phyloP scores from a whole-genome alignment of 176 grass and related monocot species.

The Cenchrus fungigraminus region DNA sequence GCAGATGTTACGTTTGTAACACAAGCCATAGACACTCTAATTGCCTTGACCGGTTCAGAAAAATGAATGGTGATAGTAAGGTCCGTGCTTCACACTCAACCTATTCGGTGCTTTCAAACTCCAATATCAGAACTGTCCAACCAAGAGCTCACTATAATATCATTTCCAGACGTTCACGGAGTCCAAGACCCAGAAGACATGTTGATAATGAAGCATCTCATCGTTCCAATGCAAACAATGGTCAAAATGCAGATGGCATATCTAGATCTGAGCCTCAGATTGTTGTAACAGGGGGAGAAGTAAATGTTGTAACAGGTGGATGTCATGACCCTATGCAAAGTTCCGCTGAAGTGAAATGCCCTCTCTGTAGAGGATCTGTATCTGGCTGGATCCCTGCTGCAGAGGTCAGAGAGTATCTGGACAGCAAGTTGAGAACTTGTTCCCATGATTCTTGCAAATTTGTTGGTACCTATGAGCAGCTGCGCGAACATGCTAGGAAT shows the following conservation, averaged over 20 bases:
- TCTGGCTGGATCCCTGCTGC: constrained; percentile 72
- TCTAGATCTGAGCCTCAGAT: constrained; percentile 1
- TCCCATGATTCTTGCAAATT: constrained; percentile 79
- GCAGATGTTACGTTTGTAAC: constrained; percentile 94
- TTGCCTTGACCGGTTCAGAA: constrained; percentile 93
- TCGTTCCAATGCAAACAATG: constrained; percentile 8
- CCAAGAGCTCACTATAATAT: constrained; percentile 54
- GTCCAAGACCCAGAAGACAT: constrained; percentile 39
- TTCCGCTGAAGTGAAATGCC: constrained; percentile 70
- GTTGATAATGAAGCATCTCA: constrained; percentile 42
- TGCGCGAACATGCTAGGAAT: constrained; percentile 81
- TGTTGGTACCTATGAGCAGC: constrained; percentile 77
- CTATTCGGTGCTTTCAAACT: constrained; percentile 61
- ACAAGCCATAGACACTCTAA: constrained; percentile 98
- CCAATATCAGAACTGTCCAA: constrained; percentile 53
- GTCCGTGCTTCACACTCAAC: constrained; percentile 68
- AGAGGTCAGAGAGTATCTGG: constrained; percentile 81
- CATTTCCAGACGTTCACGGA: constrained; percentile 58
- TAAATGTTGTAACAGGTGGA: constrained; percentile 35
- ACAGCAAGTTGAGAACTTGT: constrained; percentile 72
- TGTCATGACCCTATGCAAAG: constrained; percentile 50
- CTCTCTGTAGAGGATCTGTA: constrained; percentile 87
- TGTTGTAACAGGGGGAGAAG: constrained; percentile 13
- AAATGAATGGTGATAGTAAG: constrained; percentile 74
- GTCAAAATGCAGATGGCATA: constrained; percentile 7